Base-by-base conservation (phyloP, 306 rosid species). In the Fagus sylvatica region DNA sequence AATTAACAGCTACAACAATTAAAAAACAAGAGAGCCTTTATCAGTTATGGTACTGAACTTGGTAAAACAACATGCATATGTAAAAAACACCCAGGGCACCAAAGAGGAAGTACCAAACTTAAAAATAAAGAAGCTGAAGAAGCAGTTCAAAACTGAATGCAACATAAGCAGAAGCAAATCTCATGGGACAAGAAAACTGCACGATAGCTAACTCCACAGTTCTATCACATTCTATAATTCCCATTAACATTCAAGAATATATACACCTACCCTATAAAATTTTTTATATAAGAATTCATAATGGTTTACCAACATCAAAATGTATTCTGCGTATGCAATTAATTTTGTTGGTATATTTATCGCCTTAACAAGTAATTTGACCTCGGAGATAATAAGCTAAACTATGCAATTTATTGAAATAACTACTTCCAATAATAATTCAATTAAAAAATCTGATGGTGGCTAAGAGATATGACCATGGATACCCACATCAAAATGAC, bases 1-100 rank as follows among this genome's bases (percentile, higher is more conserved):
- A 87, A 68, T 87, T 87, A 74, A 87, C 86, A 76, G 88, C 88
- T 82, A 74, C 86, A 76, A 61, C 22, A 71, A 75, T 72, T 71
- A 79, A 78, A 57, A 1, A 71, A 43, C 19, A 66, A 37, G 2
- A 1, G 9, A 64, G 67, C 16, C 12, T 39, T 43, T 43, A 17
- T 82, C 69, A 72, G 53, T 77, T 17, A 49, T 55, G 7, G 36
- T 69, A 56, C 43, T 37, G 36, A 6, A 67, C 70, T 67, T 3
- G 54, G 34, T 42, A 40, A 33, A 69, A 22, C 28, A 12, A 64
- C 22, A 15, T 15, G 28, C 69, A 36, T 64, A 36, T 1, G 28
- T 64, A 2, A 64, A 36, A 15, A 30, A 64, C 12, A 64, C 46
- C 28, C 22, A 53, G 11, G 54, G 49, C 32, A 53, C 22, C 16